These are phyloP conservation scores for Collariella sp. DNA, from an alignment of 495 filamentous ascomycete species.

Conservation along the genomic window DNA sequence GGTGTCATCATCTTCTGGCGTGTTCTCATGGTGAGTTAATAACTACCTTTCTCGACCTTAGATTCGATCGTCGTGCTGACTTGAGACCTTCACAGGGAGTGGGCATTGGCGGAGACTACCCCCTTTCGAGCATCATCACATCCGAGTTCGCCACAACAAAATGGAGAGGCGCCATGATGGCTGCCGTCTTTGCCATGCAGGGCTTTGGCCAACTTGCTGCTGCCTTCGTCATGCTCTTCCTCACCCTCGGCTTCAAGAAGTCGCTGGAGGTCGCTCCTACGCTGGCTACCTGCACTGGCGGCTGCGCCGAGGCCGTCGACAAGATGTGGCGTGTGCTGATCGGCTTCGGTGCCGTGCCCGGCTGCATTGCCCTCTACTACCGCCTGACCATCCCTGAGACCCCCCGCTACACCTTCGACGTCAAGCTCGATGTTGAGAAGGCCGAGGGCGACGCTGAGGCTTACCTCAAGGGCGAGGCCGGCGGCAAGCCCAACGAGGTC, in stretches of 20 bases:
- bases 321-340: conserved; percentile 80
- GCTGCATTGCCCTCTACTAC: conserved; percentile 68
- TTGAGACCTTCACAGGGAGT: conserved; percentile 39
- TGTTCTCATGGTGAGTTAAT: conserved; percentile 56
- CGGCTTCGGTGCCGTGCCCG: conserved; percentile 73
- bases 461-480: conserved; percentile 48
- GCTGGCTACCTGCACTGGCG: conserved; percentile 49
- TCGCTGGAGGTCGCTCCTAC: conserved; percentile 46
- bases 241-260: conserved; percentile 64
- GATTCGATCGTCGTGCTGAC: background rate
- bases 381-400: conserved; percentile 81
- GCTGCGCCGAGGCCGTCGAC: conserved; percentile 62
- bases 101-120: conserved; percentile 83
- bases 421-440: conserved; percentile 67
- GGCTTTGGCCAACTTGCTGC: conserved; percentile 68
- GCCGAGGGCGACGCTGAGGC: conserved; percentile 56
- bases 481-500: conserved; percentile 57
- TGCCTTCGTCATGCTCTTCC: conserved; percentile 61
- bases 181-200: conserved; percentile 78
- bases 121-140: conserved; percentile 75
- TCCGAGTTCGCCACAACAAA: conserved; percentile 73
- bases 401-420: conserved; percentile 71
- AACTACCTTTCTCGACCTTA: background rate
- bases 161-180: conserved; percentile 75
- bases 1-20: conserved; percentile 86